A percentile compares a stretch with the other conserved stretches of the same genome.
phyloP scores from a whole-genome alignment of 768 basidiomycete species.

The Pleurotus platypus region DNA sequence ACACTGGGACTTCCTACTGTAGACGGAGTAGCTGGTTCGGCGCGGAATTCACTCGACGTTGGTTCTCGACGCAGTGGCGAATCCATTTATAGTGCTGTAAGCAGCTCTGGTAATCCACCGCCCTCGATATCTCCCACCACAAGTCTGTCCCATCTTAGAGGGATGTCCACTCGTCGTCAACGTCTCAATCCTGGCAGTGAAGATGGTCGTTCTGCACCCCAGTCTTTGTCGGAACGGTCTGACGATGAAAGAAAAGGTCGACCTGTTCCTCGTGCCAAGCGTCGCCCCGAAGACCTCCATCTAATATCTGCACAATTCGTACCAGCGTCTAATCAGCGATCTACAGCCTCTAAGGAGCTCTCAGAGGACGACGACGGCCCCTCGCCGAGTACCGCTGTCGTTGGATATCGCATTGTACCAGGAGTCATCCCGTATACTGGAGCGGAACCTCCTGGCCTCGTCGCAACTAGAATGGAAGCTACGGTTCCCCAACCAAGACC shows the following conservation, averaged over 20 bases:
- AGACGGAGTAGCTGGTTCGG: slow-evolving; percentile 40
- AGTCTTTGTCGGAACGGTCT: slow-evolving; percentile 42
- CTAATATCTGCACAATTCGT: background rate
- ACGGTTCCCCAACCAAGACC: slow-evolving; percentile 15
- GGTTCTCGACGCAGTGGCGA: slow-evolving; percentile 44
- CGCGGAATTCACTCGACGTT: slow-evolving; percentile 41
- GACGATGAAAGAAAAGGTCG: slow-evolving; percentile 13
- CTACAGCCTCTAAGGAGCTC: background rate
- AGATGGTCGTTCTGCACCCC: slow-evolving; percentile 34
- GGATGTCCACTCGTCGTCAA: slow-evolving; percentile 30
- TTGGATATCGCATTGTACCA: background rate
- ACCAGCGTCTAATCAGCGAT: no score
- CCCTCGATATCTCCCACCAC: slow-evolving; percentile 37
- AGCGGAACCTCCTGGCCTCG: slow-evolving; percentile 2
- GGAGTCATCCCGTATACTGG: slow-evolving; percentile 3
- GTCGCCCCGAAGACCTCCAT: background rate
- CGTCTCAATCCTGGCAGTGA: slow-evolving; percentile 38
- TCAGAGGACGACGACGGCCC: slow-evolving; percentile 1
- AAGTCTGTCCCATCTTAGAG: slow-evolving; percentile 36
- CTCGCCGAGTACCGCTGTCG: slow-evolving; percentile 1
- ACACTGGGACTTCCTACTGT: slow-evolving; percentile 46
- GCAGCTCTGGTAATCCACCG: slow-evolving; percentile 18
- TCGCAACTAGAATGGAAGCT: slow-evolving; percentile 3
- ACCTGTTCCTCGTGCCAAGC: background rate
- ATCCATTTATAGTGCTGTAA: slow-evolving; percentile 36